Evolutionary conservation across 306 rosid species (phyloP).

Genomic region (Leucaena leucocephala): DNA sequence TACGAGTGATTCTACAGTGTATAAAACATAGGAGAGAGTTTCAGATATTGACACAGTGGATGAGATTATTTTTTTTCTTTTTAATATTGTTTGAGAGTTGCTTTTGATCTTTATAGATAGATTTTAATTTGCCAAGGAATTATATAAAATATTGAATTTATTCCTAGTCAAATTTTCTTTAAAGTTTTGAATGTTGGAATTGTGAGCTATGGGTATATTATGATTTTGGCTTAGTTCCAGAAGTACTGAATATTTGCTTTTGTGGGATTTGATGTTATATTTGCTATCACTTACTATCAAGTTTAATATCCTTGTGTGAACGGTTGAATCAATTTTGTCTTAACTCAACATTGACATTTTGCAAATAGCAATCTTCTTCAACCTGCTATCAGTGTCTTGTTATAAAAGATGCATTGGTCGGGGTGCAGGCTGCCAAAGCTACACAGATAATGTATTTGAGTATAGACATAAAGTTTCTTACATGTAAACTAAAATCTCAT

Average conservation of each 20-base stretch:
- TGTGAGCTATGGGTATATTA: too few species aligned
- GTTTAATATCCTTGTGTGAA: slow-evolving; percentile 28
- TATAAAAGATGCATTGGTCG: slow-evolving; percentile 94
- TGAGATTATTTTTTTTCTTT: too few species aligned
- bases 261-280: slow-evolving; percentile 18
- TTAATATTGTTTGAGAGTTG: too few species aligned
- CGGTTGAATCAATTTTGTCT: slow-evolving; percentile 22
- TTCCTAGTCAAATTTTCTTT: too few species aligned
- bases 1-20: too few species aligned
- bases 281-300: background rate
- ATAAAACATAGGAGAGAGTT: too few species aligned
- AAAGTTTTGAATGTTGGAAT: too few species aligned
- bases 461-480: background rate
- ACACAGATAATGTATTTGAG: slow-evolving; percentile 80
- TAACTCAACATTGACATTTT: background rate
- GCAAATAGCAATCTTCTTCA: slow-evolving; percentile 23
- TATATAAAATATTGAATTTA: too few species aligned
- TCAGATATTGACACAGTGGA: too few species aligned
- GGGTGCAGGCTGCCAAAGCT: slow-evolving; percentile 95
- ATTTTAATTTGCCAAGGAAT: too few species aligned
- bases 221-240: too few species aligned
- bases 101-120: too few species aligned
- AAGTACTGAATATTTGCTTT: slow-evolving; percentile 12
- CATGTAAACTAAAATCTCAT: slow-evolving; percentile 8
- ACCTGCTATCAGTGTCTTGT: slow-evolving; percentile 74